These are phyloP conservation scores for Phycomyces nitens DNA, from an alignment of 192 early-diverging fungal species.

Conservation along the genomic window DNA sequence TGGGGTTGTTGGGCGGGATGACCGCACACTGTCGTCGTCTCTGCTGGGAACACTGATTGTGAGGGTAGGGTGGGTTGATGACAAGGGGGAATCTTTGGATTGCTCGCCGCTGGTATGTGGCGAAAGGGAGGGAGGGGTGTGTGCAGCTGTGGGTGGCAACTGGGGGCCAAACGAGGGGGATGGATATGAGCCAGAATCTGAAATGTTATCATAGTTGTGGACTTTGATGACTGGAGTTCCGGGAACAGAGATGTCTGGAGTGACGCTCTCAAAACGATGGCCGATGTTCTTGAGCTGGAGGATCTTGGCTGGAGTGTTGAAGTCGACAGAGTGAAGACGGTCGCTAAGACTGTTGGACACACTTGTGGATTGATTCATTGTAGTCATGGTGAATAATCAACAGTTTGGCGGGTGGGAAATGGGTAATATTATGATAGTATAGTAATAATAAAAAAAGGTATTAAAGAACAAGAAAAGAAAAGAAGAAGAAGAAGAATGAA, in stretches of 20 bases:
- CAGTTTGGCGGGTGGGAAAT: no score
- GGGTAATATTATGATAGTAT: no score
- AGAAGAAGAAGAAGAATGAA: no score
- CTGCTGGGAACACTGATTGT: background rate
- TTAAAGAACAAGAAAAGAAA: no score
- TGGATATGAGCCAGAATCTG: slow-evolving; percentile 6
- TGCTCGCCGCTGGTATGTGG: slow-evolving; percentile 28
- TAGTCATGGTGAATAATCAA: background rate
- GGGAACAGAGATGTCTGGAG: slow-evolving; percentile 31
- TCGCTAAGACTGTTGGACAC: slow-evolving; percentile 17
- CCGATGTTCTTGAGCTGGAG: slow-evolving; percentile 16
- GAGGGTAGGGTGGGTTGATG: slow-evolving; percentile 9
- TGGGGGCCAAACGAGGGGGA: slow-evolving; percentile 8
- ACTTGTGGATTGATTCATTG: background rate
- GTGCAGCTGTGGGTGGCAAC: slow-evolving; percentile 12
- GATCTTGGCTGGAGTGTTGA: slow-evolving; percentile 32
- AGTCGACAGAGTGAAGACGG: slow-evolving; percentile 24
- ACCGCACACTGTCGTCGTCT: background rate
- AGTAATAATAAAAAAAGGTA: no score
- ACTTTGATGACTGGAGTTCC: slow-evolving; percentile 22
- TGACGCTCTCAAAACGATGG: slow-evolving; percentile 35
- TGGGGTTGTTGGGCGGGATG: slow-evolving; percentile 26
- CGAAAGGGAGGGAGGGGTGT: slow-evolving; percentile 34
- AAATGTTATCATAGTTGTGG: background rate
- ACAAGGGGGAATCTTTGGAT: background rate